Evolutionary conservation across 306 rosid genomes (phyloP).

Genomic region (Alnus glutinosa): DNA sequence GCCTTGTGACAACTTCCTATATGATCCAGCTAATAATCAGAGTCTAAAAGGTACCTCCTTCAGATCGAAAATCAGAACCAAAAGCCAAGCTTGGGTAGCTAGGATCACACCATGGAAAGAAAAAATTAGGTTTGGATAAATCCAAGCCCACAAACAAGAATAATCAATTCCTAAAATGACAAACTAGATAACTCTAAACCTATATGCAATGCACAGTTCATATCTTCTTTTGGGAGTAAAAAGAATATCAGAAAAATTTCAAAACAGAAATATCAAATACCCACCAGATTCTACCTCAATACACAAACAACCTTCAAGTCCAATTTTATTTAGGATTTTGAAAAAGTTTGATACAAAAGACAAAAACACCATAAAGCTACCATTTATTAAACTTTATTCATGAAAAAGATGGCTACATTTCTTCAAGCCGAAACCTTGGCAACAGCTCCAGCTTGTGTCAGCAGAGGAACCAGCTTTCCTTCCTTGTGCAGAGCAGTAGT

Average conservation of each 20-base stretch:
- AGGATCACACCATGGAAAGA: neutral
- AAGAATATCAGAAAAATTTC: neutral
- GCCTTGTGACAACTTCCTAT: no score
- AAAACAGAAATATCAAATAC: neutral
- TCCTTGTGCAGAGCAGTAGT: constrained; percentile 52
- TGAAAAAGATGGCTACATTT: neutral
- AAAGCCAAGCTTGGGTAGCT: no score
- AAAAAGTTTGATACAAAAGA: neutral
- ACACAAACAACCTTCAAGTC: neutral
- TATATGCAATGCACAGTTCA: neutral
- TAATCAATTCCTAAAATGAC: neutral
- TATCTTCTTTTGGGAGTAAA: neutral
- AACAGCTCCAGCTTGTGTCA: constrained; percentile 67
- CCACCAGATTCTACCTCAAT: neutral
- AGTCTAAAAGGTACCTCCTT: neutral
- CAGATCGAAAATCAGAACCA: neutral
- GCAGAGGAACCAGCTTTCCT: constrained; percentile 70
- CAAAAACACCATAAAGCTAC: neutral
- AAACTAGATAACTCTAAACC: neutral
- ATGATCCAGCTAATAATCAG: neutral
- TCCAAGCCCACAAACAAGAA: neutral
- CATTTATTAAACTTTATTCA: neutral
- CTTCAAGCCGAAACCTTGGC: constrained; percentile 38
- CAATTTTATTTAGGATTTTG: constrained; percentile 1
- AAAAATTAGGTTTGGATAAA: neutral